Percentiles rank a stretch among this genome's conserved stretches.
Conservation (phyloP, 192 early-diverging fungal genomes). For the Entomortierella chlamydospora region DNA sequence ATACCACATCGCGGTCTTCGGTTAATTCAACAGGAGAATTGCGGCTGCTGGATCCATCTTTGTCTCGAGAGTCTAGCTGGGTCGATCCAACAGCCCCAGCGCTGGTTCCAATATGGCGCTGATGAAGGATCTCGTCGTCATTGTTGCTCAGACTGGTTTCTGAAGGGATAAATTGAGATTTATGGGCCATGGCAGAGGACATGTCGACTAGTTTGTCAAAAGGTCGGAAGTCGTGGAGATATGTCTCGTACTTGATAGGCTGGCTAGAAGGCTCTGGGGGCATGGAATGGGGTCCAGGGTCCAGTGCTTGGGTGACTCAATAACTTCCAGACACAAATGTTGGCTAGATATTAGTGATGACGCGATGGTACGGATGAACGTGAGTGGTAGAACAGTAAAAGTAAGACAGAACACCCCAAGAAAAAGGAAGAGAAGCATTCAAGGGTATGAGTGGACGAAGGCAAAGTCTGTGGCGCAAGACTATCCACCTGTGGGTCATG, state of each 20-base stretch:
- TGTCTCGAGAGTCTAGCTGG: conserved; percentile 11
- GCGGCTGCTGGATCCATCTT: conserved; percentile 20
- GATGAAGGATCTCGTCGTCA: conserved; percentile 38
- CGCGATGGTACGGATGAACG: background rate
- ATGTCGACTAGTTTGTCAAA: conserved; percentile 19
- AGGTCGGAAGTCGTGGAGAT: conserved; percentile 20
- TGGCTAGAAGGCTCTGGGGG: conserved; percentile 31
- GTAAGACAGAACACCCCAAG: conserved; percentile 10
- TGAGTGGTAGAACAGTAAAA: background rate
- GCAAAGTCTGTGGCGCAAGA: background rate
- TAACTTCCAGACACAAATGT: background rate
- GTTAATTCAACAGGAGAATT: conserved; percentile 16
- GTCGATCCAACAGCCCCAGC: conserved; percentile 31
- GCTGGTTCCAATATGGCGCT: conserved; percentile 28
- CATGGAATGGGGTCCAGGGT: conserved; percentile 16
- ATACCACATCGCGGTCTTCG: conserved; percentile 45
- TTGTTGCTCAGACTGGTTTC: conserved; percentile 21
- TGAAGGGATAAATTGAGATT: conserved; percentile 26
- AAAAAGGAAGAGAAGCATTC: background rate
- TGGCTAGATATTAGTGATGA: background rate
- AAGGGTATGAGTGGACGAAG: background rate
- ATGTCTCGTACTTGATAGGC: conserved; percentile 15
- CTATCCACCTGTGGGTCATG: background rate
- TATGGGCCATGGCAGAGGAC: conserved; percentile 30
- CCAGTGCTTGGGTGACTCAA: background rate